Evolutionary conservation across 108 stramenopile genomes (phyloP).

Genomic region (Schizochytrium sp.): DNA sequence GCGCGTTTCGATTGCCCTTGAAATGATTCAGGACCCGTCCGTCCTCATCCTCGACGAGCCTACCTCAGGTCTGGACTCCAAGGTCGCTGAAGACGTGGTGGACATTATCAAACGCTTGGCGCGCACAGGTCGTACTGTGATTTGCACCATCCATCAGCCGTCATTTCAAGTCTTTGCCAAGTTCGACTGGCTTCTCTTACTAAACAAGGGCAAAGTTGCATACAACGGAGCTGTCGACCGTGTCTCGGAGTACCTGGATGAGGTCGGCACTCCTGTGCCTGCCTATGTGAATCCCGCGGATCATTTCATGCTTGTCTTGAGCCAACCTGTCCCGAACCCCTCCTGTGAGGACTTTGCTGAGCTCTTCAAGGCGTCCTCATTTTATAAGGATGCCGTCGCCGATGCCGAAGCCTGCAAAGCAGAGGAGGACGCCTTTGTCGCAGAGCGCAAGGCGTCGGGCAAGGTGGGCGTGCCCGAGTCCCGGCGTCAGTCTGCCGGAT

Average conservation of each 20-base stretch:
- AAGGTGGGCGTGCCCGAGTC: not conserved
- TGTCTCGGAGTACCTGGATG: not conserved
- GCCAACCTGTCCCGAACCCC: not conserved
- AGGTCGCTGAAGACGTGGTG: not conserved
- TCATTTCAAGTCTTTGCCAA: not conserved
- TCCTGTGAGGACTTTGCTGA: not conserved
- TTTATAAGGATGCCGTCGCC: not conserved
- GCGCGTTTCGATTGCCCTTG: conserved; percentile 27
- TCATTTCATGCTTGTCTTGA: not conserved
- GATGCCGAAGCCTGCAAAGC: not conserved
- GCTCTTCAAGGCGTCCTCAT: not conserved
- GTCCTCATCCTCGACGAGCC: conserved; percentile 38
- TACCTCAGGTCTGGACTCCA: conserved; percentile 34
- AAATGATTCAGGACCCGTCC: conserved; percentile 24
- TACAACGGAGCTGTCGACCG: not conserved
- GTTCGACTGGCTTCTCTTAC: conserved; percentile 24
- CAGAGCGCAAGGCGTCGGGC: not conserved
- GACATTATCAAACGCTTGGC: not conserved
- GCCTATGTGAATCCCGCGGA: conserved; percentile 25
- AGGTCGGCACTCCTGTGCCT: not conserved
- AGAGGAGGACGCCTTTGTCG: not conserved
- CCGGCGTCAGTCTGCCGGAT: not conserved
- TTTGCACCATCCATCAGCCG: conserved; percentile 36
- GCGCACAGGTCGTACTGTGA: not conserved
- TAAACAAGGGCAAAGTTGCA: not conserved